Conservation (phyloP, 495 filamentous ascomycete species). For the Aspergillus mulundensis region DNA sequence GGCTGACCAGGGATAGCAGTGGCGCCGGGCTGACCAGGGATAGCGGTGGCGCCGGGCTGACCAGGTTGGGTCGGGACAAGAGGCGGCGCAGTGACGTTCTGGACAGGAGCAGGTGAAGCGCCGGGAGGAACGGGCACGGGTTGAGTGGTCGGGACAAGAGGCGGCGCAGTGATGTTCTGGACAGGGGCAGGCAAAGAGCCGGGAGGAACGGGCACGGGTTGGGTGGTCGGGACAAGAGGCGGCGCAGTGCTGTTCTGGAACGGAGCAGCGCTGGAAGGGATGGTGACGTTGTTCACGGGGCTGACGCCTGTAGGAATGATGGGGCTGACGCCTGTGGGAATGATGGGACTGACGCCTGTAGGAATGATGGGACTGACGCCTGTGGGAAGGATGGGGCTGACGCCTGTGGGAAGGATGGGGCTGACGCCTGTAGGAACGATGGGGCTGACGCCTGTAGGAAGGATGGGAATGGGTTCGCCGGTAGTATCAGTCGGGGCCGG, state of each 20-base stretch:
- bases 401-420: constrained; percentile 13
- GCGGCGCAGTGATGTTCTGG: constrained; percentile 20
- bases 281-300: constrained; percentile 1
- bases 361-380: too few species aligned
- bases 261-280: constrained; percentile 5
- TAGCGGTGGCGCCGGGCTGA: background rate
- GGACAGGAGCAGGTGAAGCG: constrained; percentile 10
- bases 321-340: constrained; percentile 16
- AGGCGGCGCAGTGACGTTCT: constrained; percentile 4
- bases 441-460: constrained; percentile 16
- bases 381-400: constrained; percentile 9
- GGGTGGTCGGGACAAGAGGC: constrained; percentile 6
- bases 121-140: constrained; percentile 19
- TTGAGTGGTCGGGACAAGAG: constrained; percentile 6
- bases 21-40: constrained; percentile 9
- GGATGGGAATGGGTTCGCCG: constrained; percentile 1
- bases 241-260: constrained; percentile 23
- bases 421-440: constrained; percentile 1
- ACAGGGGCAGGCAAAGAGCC: constrained; percentile 4
- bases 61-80: constrained; percentile 7
- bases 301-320: constrained; percentile 1
- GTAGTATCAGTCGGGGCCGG: constrained; percentile 1
- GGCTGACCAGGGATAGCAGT: constrained; percentile 3
- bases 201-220: constrained; percentile 18
- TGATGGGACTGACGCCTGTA: background rate